Evolutionary conservation across 2,329 filamentous ascomycete species (phyloP), one percentile per base, ranked within the genome.

Genomic region (Apiospora malaysiana): DNA sequence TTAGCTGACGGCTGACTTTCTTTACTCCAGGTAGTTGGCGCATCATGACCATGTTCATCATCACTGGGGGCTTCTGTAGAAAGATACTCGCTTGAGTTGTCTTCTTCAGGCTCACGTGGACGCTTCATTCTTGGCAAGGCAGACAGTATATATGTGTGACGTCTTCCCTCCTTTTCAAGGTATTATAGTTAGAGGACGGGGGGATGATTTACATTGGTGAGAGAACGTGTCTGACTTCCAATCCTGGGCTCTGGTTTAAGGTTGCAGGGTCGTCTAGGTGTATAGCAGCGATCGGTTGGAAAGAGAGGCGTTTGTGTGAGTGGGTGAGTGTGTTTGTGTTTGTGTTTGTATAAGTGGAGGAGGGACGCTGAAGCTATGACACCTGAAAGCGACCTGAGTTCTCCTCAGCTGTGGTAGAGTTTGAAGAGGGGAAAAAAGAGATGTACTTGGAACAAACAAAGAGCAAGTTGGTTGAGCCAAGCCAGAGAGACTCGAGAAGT

Each of bases 51-150:
- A 59, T 32, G 27, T 21, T 37, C 42, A 45, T 70, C 70, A 43
- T 59, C 68, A 43, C 47, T 45, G n/a, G 49, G 46, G 25, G 32
- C 72, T 70, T 71, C 70, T 70, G 72, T 71, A 42, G 74, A 72
- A 40, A 74, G 72, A 68, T 76, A 75, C 71, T 78, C 77, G 70
- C 75, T 74, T 74, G 81, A 79, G 45, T n/a, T n/a, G 75, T 83
- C 81, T 78, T 87, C 85, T 80, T 88, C 86, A 76, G 83, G 82
- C 83, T 88, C 87, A 82, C 88, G 87, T 87, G 87, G 87, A 83
- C 88, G 88, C 85, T 90, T 90, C 88, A 90, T 90, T 79, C 82
- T 75, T 68, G 32, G 32, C 32, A 32, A 32, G 32, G 69, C 68
- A 25, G 40, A n/a, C 40, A 18, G 40, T 45, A 27, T 66, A 16